Percentiles rank a stretch among this genome's conserved stretches.
These are phyloP conservation scores for Pelargonium myrrhifolium DNA, from an alignment of 441 rosid genomes.

Conservation along the genomic window DNA sequence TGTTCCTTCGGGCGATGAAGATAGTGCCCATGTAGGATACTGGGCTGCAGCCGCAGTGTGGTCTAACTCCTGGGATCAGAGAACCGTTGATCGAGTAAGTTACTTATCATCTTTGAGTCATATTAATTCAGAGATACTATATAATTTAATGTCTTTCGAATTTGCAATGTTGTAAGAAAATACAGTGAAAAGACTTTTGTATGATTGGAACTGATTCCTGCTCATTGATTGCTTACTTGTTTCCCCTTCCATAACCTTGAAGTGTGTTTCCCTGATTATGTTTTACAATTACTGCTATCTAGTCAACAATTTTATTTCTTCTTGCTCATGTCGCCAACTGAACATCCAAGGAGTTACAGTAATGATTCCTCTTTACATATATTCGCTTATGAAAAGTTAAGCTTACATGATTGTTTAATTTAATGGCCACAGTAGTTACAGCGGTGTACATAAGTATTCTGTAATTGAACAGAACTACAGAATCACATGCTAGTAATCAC, in stretches of 20 bases:
- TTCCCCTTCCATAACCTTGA: neutral
- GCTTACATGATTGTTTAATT: neutral
- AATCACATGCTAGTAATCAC: neutral
- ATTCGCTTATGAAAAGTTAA: neutral
- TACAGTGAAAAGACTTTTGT: neutral
- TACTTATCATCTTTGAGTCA: slow-evolving; percentile 16
- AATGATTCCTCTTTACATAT: neutral
- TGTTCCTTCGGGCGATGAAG: slow-evolving; percentile 48
- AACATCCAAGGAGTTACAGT: neutral
- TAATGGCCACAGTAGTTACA: neutral
- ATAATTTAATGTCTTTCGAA: neutral
- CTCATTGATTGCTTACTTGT: neutral
- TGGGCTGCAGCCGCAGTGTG: slow-evolving; percentile 98
- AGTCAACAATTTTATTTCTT: neutral
- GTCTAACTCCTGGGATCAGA: slow-evolving; percentile 92
- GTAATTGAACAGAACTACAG: neutral
- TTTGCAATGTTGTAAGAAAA: slow-evolving; percentile 3
- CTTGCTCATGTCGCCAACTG: neutral
- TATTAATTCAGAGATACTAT: slow-evolving; percentile 4
- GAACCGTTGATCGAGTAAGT: slow-evolving; percentile 88
- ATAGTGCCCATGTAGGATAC: slow-evolving; percentile 62
- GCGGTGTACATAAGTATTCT: neutral
- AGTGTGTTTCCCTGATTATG: neutral
- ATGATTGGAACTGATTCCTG: slow-evolving; percentile 1
- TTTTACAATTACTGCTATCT: neutral